phyloP scores from a whole-genome alignment of 148 eudicot genomes.

The Diospyros kaki region DNA sequence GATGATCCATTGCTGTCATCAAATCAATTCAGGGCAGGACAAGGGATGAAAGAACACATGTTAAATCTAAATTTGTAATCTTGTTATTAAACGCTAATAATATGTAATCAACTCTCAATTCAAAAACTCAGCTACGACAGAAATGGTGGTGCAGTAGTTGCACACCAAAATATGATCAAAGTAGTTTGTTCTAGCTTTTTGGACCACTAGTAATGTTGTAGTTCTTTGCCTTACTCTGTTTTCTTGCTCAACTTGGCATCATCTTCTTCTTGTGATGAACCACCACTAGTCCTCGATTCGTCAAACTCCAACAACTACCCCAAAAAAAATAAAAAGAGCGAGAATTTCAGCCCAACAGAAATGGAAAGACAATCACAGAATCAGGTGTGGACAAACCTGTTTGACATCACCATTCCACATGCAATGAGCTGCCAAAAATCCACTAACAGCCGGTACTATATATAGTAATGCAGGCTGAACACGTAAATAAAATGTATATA shows the following conservation, averaged over 20 bases:
- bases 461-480: slow-evolving; percentile 75
- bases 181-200: neutral
- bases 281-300: slow-evolving; percentile 46
- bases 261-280: slow-evolving; percentile 20
- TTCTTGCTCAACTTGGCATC: slow-evolving; percentile 44
- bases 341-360: neutral
- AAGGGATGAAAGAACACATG: too few relatives aligned
- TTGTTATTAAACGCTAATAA: neutral
- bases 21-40: too few relatives aligned
- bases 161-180: too few relatives aligned
- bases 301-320: slow-evolving; percentile 78
- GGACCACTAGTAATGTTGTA: neutral
- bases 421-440: slow-evolving; percentile 84
- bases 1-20: too few relatives aligned
- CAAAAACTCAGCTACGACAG: neutral
- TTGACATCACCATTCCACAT: slow-evolving; percentile 89
- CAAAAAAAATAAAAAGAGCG: neutral
- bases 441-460: slow-evolving; percentile 89
- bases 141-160: neutral
- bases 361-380: neutral
- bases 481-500: neutral
- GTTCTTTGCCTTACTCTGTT: slow-evolving; percentile 35
- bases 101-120: neutral
- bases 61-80: neutral
- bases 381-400: slow-evolving; percentile 47